Evolutionary conservation across 352 stramenopile species (phyloP).

Genomic region (Phytopythium chamaehyphon): DNA sequence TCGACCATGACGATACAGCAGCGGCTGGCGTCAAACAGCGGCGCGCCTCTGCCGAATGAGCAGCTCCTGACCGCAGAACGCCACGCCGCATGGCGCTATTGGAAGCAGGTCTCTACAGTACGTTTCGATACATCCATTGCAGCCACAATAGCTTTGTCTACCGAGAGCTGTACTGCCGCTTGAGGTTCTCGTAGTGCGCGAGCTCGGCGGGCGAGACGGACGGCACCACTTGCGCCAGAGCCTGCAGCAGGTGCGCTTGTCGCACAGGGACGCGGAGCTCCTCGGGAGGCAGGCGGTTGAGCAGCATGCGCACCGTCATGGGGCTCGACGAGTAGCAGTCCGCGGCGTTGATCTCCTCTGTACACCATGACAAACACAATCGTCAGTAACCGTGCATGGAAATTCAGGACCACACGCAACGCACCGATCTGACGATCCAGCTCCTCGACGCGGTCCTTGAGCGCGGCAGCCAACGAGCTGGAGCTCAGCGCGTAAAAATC

Average conservation of each 20-base stretch:
- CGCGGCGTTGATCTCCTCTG: conserved; percentile 64
- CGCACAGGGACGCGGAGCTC: conserved; percentile 59
- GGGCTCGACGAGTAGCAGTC: conserved; percentile 80
- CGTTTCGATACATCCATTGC: neutral
- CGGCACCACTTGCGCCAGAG: conserved; percentile 46
- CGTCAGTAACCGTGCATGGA: neutral
- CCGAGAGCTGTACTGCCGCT: conserved; percentile 80
- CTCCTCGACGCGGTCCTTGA: conserved; percentile 71
- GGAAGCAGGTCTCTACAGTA: neutral
- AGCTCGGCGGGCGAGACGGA: conserved; percentile 86
- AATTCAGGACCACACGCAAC: conserved; percentile 10
- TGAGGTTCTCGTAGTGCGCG: conserved; percentile 84
- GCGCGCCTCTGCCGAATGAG: too few species aligned
- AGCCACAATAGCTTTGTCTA: conserved; percentile 16
- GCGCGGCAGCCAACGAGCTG: conserved; percentile 59
- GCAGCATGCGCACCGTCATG: conserved; percentile 60
- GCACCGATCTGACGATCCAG: conserved; percentile 63
- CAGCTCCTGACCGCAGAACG: too few species aligned
- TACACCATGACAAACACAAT: neutral
- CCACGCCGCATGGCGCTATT: too few species aligned
- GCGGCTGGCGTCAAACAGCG: too few species aligned
- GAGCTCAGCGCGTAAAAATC: conserved; percentile 86
- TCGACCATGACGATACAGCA: too few species aligned
- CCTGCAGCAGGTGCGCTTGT: conserved; percentile 34
- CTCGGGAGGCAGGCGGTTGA: conserved; percentile 55